Evolutionary conservation across 352 stramenopile species (phyloP).

Genomic region (Thalassiosira hispida): DNA sequence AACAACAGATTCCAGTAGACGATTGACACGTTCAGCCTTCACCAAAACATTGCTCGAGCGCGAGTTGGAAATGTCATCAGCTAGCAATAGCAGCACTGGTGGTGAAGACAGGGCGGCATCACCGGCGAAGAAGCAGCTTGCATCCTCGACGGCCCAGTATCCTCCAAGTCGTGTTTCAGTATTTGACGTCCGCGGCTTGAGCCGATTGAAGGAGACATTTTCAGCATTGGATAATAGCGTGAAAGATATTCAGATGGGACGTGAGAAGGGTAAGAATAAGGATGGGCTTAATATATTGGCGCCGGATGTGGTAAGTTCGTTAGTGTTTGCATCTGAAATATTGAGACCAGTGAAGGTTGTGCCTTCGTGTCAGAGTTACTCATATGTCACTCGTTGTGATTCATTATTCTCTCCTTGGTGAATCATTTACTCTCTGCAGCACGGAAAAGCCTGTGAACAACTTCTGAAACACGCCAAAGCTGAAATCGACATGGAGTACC

Average conservation of each 20-base stretch:
- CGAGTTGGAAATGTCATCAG: conserved; percentile 34
- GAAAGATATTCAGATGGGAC: conserved; percentile 46
- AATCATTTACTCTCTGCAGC: conserved; percentile 12
- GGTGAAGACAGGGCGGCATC: conserved; percentile 5
- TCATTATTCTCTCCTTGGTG: background rate
- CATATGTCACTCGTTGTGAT: too few relatives aligned
- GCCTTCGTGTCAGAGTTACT: too few relatives aligned
- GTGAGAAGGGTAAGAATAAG: conserved; percentile 26
- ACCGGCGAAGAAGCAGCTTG: conserved; percentile 20
- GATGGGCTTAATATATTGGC: conserved; percentile 49
- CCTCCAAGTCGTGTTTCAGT: conserved; percentile 51
- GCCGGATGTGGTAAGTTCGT: conserved; percentile 29
- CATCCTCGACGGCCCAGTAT: background rate
- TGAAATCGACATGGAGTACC: conserved; percentile 52
- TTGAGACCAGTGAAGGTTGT: too few relatives aligned
- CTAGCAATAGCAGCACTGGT: background rate
- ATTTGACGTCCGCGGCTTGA: conserved; percentile 78
- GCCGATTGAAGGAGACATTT: conserved; percentile 75
- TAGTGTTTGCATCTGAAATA: too few relatives aligned
- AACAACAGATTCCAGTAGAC: conserved; percentile 18
- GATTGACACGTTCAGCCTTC: conserved; percentile 75
- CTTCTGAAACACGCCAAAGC: conserved; percentile 70
- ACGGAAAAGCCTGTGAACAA: conserved; percentile 71
- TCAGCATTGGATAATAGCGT: conserved; percentile 72
- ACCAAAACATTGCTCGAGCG: conserved; percentile 54